Evolutionary conservation across 2,329 filamentous ascomycete species (phyloP).

Genomic region (Hymenoscyphus fraxineus): DNA sequence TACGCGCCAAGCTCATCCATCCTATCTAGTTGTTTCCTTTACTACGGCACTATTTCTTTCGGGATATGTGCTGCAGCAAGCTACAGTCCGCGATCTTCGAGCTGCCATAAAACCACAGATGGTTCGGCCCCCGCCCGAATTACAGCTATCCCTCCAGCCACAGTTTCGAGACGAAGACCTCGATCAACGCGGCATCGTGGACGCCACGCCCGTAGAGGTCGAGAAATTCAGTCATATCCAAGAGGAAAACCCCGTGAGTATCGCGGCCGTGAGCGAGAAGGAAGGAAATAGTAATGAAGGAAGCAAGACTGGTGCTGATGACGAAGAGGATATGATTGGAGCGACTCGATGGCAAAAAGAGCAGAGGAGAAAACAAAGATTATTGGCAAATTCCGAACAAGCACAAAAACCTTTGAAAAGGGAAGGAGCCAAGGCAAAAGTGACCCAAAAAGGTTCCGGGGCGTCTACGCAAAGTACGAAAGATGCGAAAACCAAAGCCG

Average conservation of each 20-base stretch:
- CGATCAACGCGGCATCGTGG: constrained; percentile 17
- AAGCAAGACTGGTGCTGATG: constrained; percentile 1
- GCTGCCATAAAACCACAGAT: constrained; percentile 53
- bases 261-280: neutral
- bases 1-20: neutral
- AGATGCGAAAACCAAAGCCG: neutral
- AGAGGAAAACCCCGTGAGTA: neutral
- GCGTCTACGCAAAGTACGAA: neutral
- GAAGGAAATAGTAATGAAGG: neutral
- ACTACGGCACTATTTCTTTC: constrained; percentile 81
- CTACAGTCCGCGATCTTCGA: constrained; percentile 75
- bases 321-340: constrained; percentile 22
- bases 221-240: constrained; percentile 5
- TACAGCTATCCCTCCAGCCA: constrained; percentile 24
- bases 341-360: constrained; percentile 27
- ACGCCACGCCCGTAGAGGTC: constrained; percentile 12
- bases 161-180: constrained; percentile 21
- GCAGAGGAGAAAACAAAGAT: constrained; percentile 18
- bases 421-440: constrained; percentile 36
- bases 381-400: neutral
- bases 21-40: constrained; percentile 62
- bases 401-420: constrained; percentile 38
- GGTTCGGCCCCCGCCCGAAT: constrained; percentile 12
- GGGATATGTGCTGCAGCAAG: constrained; percentile 83
- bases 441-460: neutral